Base-by-base conservation (phyloP, 2,329 filamentous ascomycete genomes). In the Diplodia sapinea region DNA sequence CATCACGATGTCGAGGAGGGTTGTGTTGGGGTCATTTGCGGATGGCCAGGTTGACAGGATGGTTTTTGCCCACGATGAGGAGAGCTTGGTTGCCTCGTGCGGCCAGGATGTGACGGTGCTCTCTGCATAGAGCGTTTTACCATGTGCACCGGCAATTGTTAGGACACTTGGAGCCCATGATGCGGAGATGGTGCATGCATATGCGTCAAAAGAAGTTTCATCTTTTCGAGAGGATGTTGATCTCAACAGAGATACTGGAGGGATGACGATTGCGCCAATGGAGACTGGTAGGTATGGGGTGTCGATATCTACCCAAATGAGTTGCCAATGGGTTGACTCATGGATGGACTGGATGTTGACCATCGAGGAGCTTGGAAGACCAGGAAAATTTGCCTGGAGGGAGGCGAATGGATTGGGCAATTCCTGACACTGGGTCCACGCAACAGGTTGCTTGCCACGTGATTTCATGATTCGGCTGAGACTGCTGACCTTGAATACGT, bases 301-400 rank as follows among this genome's bases (percentile, higher is more conserved):
- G 4, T 47, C 17, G 20, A 52, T 6, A 0, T 52, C 50, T 11
- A 13, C 50, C 50, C 50, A 52, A 17, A 29, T 4, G 12, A 52
- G 23, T 3, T 26, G 50, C 50, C 50, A 52, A 17, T 8, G 50
- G 11, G 11, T 5, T 12, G 50, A 52, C 20, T n/a, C 7, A 1
- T 13, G 0, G 0, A 52, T 7, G 50, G n/a, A 6, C 0, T 23
- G 23, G 3, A 13, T 0, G 1, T 9, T 5, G 4, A 17, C 50
- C 2, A 9, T 0, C 1, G 50, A 52, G 12, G 8, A 3, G 11
- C 29, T 29, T 0, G 11, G 50, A 3, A 52, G 0, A 7, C 50
- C 50, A 3, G 50, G 50, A 2, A 52, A 52, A 9, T 17, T 23
- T 1, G 29, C 6, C 2, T 13, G 1, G 13, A 8, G 2, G 9